These are phyloP conservation scores for Salix brachista DNA, from an alignment of 345 rosid species.

Conservation along the genomic window DNA sequence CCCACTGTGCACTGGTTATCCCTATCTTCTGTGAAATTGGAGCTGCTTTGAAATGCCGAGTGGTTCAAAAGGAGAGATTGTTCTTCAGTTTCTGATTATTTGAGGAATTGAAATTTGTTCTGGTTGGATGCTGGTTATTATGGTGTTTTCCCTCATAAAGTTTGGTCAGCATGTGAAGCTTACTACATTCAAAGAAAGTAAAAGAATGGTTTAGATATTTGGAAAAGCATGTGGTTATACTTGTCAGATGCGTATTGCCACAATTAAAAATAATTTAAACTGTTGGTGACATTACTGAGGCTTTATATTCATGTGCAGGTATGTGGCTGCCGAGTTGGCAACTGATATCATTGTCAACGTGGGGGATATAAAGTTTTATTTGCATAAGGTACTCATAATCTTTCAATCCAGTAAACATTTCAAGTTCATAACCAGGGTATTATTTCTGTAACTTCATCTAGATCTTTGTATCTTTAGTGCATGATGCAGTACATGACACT, in stretches of 20 bases:
- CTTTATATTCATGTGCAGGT: constrained; percentile 36
- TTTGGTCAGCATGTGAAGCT: neutral
- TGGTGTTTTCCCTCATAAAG: neutral
- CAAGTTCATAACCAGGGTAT: neutral
- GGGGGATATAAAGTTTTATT: constrained; percentile 56
- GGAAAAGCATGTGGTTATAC: neutral
- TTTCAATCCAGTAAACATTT: neutral
- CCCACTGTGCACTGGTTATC: neutral
- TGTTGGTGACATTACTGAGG: neutral
- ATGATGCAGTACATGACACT: neutral
- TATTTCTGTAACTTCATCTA: neutral
- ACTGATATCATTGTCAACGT: constrained; percentile 56
- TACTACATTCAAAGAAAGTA: neutral
- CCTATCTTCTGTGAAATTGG: neutral
- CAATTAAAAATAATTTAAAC: neutral
- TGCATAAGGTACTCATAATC: constrained; percentile 67
- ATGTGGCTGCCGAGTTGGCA: constrained; percentile 66
- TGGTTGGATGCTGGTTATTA: neutral
- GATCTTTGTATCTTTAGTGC: neutral
- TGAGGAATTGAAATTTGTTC: neutral
- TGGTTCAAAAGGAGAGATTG: neutral
- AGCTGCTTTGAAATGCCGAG: neutral
- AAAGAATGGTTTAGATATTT: neutral
- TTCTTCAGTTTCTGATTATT: neutral
- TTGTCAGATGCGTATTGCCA: neutral